phyloP scores from a whole-genome alignment of 179 eudicot species.

The Vitellaria paradoxa region DNA sequence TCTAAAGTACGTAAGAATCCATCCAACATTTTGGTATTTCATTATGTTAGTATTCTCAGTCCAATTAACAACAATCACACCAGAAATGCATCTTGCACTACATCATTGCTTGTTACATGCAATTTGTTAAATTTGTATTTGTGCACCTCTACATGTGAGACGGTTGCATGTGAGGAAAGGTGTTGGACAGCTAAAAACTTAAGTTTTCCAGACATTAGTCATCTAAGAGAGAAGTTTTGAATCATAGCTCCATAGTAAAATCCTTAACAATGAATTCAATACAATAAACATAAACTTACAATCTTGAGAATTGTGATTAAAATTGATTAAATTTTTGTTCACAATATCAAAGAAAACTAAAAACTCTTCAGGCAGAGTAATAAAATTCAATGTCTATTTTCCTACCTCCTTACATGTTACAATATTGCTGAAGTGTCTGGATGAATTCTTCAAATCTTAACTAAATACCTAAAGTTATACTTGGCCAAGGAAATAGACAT shows the following conservation, averaged over 20 bases:
- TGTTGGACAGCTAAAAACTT: too few species aligned
- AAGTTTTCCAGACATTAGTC: too few species aligned
- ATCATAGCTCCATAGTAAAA: not conserved
- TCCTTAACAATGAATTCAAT: not conserved
- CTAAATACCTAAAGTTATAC: conserved; percentile 15
- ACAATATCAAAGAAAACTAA: conserved; percentile 8
- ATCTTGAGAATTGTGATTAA: not conserved
- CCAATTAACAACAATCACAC: not conserved
- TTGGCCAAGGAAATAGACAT: conserved; percentile 14
- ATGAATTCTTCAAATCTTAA: conserved; percentile 13
- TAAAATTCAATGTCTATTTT: conserved; percentile 18
- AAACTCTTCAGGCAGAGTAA: conserved; percentile 27
- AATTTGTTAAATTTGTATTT: too few species aligned
- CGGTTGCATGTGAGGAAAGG: too few species aligned
- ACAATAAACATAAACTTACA: not conserved
- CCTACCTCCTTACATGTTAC: conserved; percentile 23
- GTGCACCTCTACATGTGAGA: too few species aligned
- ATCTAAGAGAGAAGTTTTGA: not conserved
- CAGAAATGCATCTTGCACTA: not conserved
- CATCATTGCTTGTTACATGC: too few species aligned
- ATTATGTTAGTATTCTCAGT: not conserved
- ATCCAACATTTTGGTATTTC: not conserved
- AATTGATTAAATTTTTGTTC: not conserved
- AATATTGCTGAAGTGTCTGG: conserved; percentile 12
- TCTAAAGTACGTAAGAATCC: not conserved